Percentiles rank a stretch among this genome's conserved stretches.
Conservation (phyloP, 768 basidiomycete species). For the Rhodosporidiobolus odoratus region DNA sequence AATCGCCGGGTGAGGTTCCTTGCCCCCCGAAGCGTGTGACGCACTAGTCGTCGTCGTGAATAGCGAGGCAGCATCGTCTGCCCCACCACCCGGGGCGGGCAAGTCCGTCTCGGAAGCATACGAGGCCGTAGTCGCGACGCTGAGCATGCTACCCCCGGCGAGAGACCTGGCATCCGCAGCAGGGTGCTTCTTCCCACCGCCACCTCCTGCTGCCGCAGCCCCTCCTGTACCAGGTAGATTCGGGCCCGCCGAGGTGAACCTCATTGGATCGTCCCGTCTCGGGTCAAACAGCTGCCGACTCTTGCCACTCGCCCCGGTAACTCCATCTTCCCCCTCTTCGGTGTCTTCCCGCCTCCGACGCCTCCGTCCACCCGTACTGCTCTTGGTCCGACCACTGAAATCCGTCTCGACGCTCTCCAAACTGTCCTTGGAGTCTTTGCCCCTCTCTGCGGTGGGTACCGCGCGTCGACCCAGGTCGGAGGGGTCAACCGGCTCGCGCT, state of each 20-base stretch:
- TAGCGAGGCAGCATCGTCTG: slow-evolving; percentile 32
- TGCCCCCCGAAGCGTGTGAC: background rate
- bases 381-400: slow-evolving; percentile 21
- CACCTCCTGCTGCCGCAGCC: background rate
- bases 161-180: background rate
- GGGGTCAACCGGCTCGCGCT: slow-evolving; percentile 17
- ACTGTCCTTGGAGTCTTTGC: slow-evolving; percentile 15
- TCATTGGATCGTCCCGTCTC: slow-evolving; percentile 81
- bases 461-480: background rate
- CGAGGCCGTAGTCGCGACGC: slow-evolving; percentile 45
- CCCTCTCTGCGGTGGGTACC: background rate
- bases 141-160: background rate
- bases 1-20: slow-evolving; percentile 54
- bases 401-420: slow-evolving; percentile 31
- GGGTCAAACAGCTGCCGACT: slow-evolving; percentile 68
- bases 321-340: background rate
- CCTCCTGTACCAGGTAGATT: slow-evolving; percentile 46
- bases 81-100: background rate
- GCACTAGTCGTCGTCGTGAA: background rate
- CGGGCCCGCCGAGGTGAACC: slow-evolving; percentile 70
- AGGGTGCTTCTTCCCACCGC: background rate
- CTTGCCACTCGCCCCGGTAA: background rate
- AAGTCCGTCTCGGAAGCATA: slow-evolving; percentile 41
- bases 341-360: background rate
- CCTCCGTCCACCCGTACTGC: slow-evolving; percentile 2